phyloP scores from a whole-genome alignment of 2,329 filamentous ascomycete species.

The Microcyclosporella mali region DNA sequence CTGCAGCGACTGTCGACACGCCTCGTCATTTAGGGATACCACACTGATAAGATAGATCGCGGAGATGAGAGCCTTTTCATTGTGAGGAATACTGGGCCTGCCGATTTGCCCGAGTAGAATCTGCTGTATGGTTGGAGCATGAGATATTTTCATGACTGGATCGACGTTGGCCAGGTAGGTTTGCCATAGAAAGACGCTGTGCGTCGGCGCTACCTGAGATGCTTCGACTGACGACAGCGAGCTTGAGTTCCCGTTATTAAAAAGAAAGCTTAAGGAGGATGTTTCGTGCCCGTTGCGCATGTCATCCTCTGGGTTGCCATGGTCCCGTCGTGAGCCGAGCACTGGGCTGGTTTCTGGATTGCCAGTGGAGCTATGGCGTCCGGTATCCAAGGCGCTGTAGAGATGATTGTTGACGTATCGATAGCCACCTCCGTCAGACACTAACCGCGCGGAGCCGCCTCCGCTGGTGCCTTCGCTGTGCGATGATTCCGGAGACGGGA shows the following conservation, averaged over 20 bases:
- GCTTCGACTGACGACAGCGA: constrained; percentile 18
- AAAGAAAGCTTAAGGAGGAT: constrained; percentile 15
- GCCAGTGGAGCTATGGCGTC: constrained; percentile 7
- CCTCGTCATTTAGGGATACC: constrained; percentile 28
- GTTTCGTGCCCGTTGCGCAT: constrained; percentile 1
- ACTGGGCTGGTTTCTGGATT: constrained; percentile 10
- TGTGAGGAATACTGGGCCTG: constrained; percentile 50
- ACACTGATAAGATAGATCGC: constrained; percentile 31
- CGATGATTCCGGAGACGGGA: constrained; percentile 15
- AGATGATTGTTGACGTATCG: constrained; percentile 25
- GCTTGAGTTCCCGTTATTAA: constrained; percentile 7
- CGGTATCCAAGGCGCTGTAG: constrained; percentile 19
- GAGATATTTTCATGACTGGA: constrained; percentile 65
- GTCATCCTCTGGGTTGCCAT: constrained; percentile 8
- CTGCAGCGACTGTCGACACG: constrained; percentile 21
- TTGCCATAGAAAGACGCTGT: constrained; percentile 66
- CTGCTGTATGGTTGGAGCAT: constrained; percentile 63
- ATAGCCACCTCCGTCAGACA: constrained; percentile 19
- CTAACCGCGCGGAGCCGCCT: constrained; percentile 15
- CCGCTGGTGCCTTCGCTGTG: constrained; percentile 9
- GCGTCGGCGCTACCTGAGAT: constrained; percentile 13
- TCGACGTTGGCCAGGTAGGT: constrained; percentile 68
- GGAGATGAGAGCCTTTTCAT: constrained; percentile 30
- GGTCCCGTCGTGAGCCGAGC: constrained; percentile 9
- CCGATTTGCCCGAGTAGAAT: constrained; percentile 57